Evolutionary conservation across 306 rosid species (phyloP).

Genomic region (Argentina anserina): DNA sequence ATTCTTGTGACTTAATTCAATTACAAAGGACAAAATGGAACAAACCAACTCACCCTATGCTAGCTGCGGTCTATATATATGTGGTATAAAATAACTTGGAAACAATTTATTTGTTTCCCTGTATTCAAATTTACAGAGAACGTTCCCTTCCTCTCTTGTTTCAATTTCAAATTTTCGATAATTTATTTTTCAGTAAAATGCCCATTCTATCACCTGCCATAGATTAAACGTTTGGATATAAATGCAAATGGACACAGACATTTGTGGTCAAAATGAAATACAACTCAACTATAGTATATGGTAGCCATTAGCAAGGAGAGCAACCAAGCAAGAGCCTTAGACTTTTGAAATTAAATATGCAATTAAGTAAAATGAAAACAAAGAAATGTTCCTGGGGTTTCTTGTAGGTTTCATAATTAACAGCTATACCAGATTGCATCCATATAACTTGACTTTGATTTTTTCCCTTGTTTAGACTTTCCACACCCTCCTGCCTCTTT

Average conservation of each 20-base stretch:
- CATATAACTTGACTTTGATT: constrained; percentile 37
- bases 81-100: not conserved
- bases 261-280: constrained; percentile 7
- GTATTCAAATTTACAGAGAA: not conserved
- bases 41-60: not conserved
- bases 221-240: not conserved
- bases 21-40: constrained; percentile 3
- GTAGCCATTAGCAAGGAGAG: not conserved
- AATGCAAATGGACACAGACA: not conserved
- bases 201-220: too few species aligned
- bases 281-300: not conserved
- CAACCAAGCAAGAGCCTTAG: not conserved
- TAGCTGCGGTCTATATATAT: not conserved
- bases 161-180: not conserved
- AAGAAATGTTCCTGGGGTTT: constrained; percentile 22
- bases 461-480: constrained; percentile 1
- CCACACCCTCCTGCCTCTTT: constrained; percentile 11
- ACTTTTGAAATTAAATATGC: not conserved
- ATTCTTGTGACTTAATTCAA: constrained; percentile 9
- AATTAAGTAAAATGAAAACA: not conserved
- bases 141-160: not conserved
- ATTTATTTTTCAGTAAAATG: too few species aligned
- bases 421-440: constrained; percentile 18
- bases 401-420: constrained; percentile 23
- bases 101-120: not conserved